Evolutionary conservation across 1,139 yeast species (phyloP).

Genomic region (Taphrina sp.): DNA sequence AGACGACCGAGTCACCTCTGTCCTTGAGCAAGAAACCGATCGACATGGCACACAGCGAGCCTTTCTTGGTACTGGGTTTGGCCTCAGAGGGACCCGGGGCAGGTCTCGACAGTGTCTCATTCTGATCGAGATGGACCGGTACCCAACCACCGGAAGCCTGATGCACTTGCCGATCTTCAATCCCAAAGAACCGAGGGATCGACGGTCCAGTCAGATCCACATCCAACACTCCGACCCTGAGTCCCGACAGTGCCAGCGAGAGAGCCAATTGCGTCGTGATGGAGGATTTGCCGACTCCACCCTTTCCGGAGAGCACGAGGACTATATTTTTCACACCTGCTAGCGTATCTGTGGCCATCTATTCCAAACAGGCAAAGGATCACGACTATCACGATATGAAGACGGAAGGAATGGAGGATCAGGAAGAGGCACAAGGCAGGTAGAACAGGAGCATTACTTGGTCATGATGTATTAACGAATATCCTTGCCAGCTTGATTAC

Average conservation of each 20-base stretch:
- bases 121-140: constrained; percentile 60
- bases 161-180: constrained; percentile 73
- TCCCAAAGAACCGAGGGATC: constrained; percentile 91
- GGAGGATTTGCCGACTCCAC: constrained; percentile 98
- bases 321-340: constrained; percentile 69
- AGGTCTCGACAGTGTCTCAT: constrained; percentile 38
- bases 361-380: no score
- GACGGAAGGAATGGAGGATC: no score
- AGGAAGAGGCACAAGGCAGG: no score
- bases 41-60: constrained; percentile 62
- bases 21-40: constrained; percentile 83
- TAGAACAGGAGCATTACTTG: no score
- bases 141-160: constrained; percentile 89
- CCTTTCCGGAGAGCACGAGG: constrained; percentile 84
- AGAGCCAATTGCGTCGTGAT: constrained; percentile 91
- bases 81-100: constrained; percentile 3
- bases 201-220: constrained; percentile 97
- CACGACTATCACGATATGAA: no score
- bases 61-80: constrained; percentile 37
- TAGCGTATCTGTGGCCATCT: constrained; percentile 41
- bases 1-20: constrained; percentile 86
- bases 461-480: no score
- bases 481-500: no score
- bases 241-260: constrained; percentile 66
- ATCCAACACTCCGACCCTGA: constrained; percentile 85